A percentile compares a stretch with the other conserved stretches of the same genome.
phyloP scores from a whole-genome alignment of 2,329 filamentous ascomycete genomes.

The Beauveria brongniartii region DNA sequence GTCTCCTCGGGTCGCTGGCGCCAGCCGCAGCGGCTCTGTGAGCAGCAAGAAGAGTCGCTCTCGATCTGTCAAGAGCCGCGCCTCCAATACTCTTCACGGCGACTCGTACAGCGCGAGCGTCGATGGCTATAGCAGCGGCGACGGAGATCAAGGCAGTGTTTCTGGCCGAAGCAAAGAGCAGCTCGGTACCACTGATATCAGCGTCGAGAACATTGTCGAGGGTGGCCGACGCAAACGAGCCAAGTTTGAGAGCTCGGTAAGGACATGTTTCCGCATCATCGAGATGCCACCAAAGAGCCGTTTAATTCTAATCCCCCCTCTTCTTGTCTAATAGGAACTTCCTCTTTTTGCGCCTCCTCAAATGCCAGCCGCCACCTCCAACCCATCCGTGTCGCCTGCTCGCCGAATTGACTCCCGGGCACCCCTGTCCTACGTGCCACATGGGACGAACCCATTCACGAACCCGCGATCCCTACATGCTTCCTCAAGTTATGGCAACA shows the following conservation, averaged over 20 bases:
- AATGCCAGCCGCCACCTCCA: conserved; percentile 90
- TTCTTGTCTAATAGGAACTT: conserved; percentile 58
- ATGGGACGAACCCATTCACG: conserved; percentile 70
- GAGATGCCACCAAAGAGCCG: neutral
- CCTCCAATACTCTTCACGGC: conserved; percentile 36
- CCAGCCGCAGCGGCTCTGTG: conserved; percentile 64
- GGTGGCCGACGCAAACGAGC: conserved; percentile 90
- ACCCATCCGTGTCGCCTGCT: conserved; percentile 90
- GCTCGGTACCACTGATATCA: conserved; percentile 92
- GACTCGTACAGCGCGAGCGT: conserved; percentile 58
- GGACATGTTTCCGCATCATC: conserved; percentile 24
- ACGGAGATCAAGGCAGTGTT: conserved; percentile 68
- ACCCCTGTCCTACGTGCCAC: conserved; percentile 66
- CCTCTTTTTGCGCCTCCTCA: conserved; percentile 91
- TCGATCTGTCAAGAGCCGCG: conserved; percentile 61
- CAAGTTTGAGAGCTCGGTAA: conserved; percentile 95
- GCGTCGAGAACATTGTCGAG: conserved; percentile 95
- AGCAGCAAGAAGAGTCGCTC: conserved; percentile 59
- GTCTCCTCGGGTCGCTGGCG: conserved; percentile 57
- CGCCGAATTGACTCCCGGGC: conserved; percentile 68
- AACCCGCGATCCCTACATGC: conserved; percentile 74
- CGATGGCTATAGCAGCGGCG: conserved; percentile 79
- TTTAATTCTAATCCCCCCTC: conserved; percentile 16
- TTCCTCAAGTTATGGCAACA: conserved; percentile 63
- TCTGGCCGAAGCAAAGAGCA: conserved; percentile 71